Conservation (phyloP, 208 protist genomes). For the Vickermania spadyakhi region DNA sequence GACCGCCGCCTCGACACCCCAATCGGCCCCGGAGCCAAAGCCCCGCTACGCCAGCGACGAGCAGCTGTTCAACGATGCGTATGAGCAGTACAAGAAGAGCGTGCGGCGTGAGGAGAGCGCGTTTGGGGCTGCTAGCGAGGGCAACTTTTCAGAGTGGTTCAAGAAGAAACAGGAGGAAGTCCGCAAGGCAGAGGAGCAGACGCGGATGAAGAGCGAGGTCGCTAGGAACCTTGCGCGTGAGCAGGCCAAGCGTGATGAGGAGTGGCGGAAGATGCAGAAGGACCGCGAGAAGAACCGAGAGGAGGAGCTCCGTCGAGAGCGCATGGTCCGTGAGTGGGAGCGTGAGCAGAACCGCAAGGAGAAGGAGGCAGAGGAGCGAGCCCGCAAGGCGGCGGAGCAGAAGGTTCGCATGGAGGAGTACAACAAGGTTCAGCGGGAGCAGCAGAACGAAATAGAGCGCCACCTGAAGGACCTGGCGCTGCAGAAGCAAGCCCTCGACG, state of each 20-base stretch:
- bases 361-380: slow-evolving; percentile 24
- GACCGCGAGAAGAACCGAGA: slow-evolving; percentile 51
- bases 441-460: slow-evolving; percentile 67
- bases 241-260: slow-evolving; percentile 49
- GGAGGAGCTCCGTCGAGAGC: slow-evolving; percentile 33
- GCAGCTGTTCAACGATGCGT: slow-evolving; percentile 71
- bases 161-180: slow-evolving; percentile 76
- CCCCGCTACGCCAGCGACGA: slow-evolving; percentile 47
- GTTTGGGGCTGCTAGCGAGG: slow-evolving; percentile 19
- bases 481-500: slow-evolving; percentile 55
- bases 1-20: neutral
- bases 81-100: slow-evolving; percentile 69
- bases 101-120: slow-evolving; percentile 13
- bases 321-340: slow-evolving; percentile 31
- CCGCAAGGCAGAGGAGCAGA: slow-evolving; percentile 53
- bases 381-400: slow-evolving; percentile 29
- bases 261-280: slow-evolving; percentile 70
- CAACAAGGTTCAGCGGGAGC: slow-evolving; percentile 42
- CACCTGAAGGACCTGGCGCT: slow-evolving; percentile 60
- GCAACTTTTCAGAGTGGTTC: slow-evolving; percentile 76
- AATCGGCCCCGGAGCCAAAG: neutral
- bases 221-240: slow-evolving; percentile 61
- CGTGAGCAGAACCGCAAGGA: slow-evolving; percentile 33
- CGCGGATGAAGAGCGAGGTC: slow-evolving; percentile 61
- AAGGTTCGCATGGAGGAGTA: slow-evolving; percentile 41